Conservation (phyloP, 2,329 filamentous ascomycete genomes). For the Paracorniculantispora psalliotae region DNA sequence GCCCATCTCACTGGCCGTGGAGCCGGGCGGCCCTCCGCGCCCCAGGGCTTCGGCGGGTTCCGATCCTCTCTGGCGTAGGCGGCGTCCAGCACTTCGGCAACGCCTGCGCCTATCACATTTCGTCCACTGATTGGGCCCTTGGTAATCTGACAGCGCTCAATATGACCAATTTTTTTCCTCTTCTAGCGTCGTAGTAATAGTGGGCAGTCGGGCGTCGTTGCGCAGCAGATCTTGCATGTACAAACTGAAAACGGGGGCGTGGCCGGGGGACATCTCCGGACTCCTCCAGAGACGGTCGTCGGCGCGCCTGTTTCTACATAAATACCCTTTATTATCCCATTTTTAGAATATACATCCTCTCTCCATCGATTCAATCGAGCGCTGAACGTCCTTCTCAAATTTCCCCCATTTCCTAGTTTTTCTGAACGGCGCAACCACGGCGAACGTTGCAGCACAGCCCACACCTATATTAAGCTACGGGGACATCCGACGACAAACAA, state of each 20-base stretch:
- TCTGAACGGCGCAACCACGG: not conserved
- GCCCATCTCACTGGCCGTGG: slow-evolving; percentile 4
- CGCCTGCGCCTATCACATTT: not conserved
- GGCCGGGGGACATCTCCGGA: slow-evolving; percentile 2
- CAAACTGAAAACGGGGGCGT: not conserved
- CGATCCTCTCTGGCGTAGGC: slow-evolving; percentile 11
- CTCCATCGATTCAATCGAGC: not conserved
- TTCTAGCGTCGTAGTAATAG: not conserved
- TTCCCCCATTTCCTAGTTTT: not conserved
- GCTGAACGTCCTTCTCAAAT: not conserved
- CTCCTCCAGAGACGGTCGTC: not conserved
- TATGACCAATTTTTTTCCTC: not conserved
- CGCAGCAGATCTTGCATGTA: not conserved
- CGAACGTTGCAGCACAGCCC: not conserved
- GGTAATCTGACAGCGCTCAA: not conserved
- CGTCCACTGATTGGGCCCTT: not conserved
- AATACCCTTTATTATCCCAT: not conserved
- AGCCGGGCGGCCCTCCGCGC: slow-evolving; percentile 16
- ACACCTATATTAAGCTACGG: not conserved
- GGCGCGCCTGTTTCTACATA: not conserved
- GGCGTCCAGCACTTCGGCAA: not conserved
- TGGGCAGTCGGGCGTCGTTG: not conserved
- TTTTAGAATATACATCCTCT: not conserved
- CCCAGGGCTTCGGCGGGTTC: slow-evolving; percentile 26
- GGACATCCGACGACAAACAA: slow-evolving; percentile 9